Evolutionary conservation across 257 asterid species (phyloP), one percentile per base, ranked within the genome.

Genomic region (Lavandula angustifolia): DNA sequence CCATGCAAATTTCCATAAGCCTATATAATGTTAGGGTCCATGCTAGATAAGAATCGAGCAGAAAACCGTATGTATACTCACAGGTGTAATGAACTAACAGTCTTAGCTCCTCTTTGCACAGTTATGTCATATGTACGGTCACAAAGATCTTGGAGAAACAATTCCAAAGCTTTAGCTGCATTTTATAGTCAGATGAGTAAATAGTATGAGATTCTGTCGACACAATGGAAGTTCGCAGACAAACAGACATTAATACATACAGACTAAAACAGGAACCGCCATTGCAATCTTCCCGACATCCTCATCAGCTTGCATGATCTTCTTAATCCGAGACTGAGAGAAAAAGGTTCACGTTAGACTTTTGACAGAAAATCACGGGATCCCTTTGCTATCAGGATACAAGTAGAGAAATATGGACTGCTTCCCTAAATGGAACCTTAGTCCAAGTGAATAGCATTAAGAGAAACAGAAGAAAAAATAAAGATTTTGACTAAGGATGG

Each of bases 281-380:
- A 80, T 85, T 11, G 98, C 98, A 74, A 91, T 91, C 82, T 91
- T 91, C 62, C 98, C 98, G 52, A 91, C 98, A 80, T 91, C 98
- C 78, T 91, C 98, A 75, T 91, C 98, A 33, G 98, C 94, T 80
- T 91, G 98, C 98, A 88, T 91, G 59, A 91, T 88, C 81, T 91
- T 91, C 65, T 91, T 91, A 16, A 91, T 91, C 56, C 97, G 91
- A 57, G 96, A 52, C 96, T 91, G 79, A 38, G 95, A 73, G 67
- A 59, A 55, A 70, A 32, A 67, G 60, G 12, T 54, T 72, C 52
- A 14, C 16, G 55, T 69, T 29, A 78, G 2, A 46, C 54, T 27
- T 33, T 10, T 40, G 18, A 11, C 53, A 65, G 27, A 60, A 52
- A 60, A 11, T 57, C 56, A 51, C 12, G 64, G 37, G 9, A 22